These are phyloP conservation scores for Apophysomyces trapeziformis DNA, from an alignment of 371 early-diverging fungal genomes.

Conservation along the genomic window DNA sequence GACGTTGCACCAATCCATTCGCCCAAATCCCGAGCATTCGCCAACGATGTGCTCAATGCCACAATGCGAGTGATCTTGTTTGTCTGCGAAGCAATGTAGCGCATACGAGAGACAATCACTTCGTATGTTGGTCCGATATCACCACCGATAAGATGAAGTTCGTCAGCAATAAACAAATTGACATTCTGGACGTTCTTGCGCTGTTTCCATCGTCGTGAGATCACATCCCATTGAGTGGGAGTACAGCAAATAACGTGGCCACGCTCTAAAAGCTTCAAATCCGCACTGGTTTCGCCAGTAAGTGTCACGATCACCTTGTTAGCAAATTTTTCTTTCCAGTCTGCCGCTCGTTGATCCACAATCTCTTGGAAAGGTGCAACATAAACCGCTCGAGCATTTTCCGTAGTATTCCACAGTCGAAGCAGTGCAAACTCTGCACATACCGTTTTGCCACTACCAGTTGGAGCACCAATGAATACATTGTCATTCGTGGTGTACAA, in stretches of 20 bases:
- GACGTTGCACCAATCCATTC: constrained; percentile 93
- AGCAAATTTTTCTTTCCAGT: constrained; percentile 83
- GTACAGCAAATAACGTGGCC: constrained; percentile 94
- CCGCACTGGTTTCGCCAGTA: constrained; percentile 95
- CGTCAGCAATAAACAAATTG: constrained; percentile 94
- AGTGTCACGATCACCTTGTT: constrained; percentile 82
- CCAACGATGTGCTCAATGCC: constrained; percentile 86
- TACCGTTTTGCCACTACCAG: constrained; percentile 97
- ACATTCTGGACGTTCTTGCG: constrained; percentile 90
- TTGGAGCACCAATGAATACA: constrained; percentile 94
- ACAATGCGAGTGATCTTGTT: constrained; percentile 88
- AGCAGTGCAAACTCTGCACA: constrained; percentile 96
- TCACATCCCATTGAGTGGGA: constrained; percentile 98
- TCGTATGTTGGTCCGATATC: constrained; percentile 88
- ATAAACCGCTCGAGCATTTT: constrained; percentile 84
- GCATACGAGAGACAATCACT: constrained; percentile 91
- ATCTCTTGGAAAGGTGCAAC: constrained; percentile 93
- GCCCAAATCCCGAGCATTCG: constrained; percentile 95
- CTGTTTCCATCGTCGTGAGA: constrained; percentile 95
- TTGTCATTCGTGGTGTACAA: constrained; percentile 92
- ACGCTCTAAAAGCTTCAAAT: constrained; percentile 83
- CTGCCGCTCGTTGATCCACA: constrained; percentile 74
- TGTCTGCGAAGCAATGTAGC: constrained; percentile 87
- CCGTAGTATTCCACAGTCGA: constrained; percentile 73
- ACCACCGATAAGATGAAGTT: constrained; percentile 94